These are phyloP conservation scores for Aspergillus ellipticus DNA, from an alignment of 495 filamentous ascomycete genomes.

Conservation along the genomic window DNA sequence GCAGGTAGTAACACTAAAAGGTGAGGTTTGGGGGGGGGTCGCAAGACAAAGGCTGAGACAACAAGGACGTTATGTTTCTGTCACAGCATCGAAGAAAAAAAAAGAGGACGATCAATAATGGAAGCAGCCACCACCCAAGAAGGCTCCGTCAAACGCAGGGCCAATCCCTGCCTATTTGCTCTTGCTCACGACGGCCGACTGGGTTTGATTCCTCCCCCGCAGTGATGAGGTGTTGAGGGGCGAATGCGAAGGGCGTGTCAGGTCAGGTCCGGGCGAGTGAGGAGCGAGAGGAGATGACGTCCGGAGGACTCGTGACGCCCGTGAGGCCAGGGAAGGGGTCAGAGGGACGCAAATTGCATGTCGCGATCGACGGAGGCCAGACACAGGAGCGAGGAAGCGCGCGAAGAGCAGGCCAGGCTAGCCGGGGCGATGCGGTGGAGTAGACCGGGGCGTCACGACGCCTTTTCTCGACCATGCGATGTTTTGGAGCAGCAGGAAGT, in stretches of 20 bases:
- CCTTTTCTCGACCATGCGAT: slow-evolving; percentile 13
- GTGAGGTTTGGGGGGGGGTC: not conserved
- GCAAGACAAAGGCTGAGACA: slow-evolving; percentile 24
- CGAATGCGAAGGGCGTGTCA: slow-evolving; percentile 12
- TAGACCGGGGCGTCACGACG: slow-evolving; percentile 9
- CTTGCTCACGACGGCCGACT: not conserved
- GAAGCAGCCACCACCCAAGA: not conserved
- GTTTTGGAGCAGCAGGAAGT: slow-evolving; percentile 21
- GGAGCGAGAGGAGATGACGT: slow-evolving; percentile 20
- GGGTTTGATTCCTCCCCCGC: slow-evolving; percentile 1
- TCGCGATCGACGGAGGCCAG: slow-evolving; percentile 12
- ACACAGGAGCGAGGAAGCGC: not conserved
- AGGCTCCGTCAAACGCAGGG: not conserved
- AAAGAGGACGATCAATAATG: slow-evolving; percentile 6
- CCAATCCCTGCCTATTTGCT: not conserved
- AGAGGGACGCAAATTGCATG: slow-evolving; percentile 20
- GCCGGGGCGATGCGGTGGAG: slow-evolving; percentile 5
- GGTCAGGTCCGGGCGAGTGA: not conserved
- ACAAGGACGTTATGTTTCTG: slow-evolving; percentile 21
- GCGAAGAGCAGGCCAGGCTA: not conserved
- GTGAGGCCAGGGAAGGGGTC: slow-evolving; percentile 13
- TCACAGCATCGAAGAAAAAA: slow-evolving; percentile 14
- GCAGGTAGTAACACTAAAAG: not conserved
- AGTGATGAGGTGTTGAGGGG: slow-evolving; percentile 4
- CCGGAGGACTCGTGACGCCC: slow-evolving; percentile 23